Evolutionary conservation across 1,284 basidiomycete species (phyloP), one percentile per base, ranked within the genome.

Genomic region (Volvariella surrecta): DNA sequence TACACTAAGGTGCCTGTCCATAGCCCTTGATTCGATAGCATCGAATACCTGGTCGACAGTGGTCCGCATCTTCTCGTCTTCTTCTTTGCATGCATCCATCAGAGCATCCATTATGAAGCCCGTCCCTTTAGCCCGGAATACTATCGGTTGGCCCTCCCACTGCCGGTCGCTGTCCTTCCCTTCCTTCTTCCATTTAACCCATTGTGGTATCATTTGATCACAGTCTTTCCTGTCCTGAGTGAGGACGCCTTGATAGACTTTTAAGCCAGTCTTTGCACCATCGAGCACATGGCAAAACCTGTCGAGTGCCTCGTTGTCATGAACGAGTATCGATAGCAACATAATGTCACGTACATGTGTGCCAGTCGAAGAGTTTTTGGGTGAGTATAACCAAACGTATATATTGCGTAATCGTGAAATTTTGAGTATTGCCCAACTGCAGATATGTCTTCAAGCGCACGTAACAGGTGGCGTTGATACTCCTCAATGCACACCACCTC

Each of bases 281-380:
- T 83, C 80, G 2, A 83, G 66, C 4, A 73, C 62, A 32, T 68
- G 70, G 49, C 73, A 76, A 50, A 82, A 83, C 62, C 79, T 82
- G 46, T 16, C 30, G 21, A 20, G 32, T 34, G 17, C 13, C 19
- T 19, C 16, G 39, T 24, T 19, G 13, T 4, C 3, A 37, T 32
- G 37, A 37, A 10, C 37, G 28, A 16, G 11, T 3, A 19, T 11
- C n/a, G n/a, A n/a, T n/a, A n/a, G 31, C 7, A 22, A n/a, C 17
- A 15, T 22, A 35, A 39, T 20, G 7, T 11, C 7, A 63, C 74
- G 50, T 47, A 81, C 79, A 79, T 76, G 49, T 79, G 75, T 0
- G 76, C 79, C 2, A 82, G 61, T 2, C 68, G 63, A 7, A 73
- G 65, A 0, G 79, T 78, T 10, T 70, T 60, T 0, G 52, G 49